A percentile compares a stretch with the other conserved stretches of the same genome.
Evolutionary conservation across 805 yeast species (phyloP).

Genomic region (Saccharomycopsis fermentans): DNA sequence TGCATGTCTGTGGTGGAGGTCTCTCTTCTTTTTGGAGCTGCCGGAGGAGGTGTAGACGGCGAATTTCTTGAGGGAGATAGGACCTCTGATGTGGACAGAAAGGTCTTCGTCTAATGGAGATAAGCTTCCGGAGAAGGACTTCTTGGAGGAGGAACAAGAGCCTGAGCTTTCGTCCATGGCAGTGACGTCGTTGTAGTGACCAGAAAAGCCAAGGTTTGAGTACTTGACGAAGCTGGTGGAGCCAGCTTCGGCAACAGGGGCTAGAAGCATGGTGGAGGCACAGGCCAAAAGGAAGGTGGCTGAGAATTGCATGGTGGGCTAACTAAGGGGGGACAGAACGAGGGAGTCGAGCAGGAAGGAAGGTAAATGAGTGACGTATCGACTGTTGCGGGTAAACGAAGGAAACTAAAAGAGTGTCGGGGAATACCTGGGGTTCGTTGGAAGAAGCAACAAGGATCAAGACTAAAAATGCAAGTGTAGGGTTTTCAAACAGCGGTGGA

Average conservation of each 20-base stretch:
- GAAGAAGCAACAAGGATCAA: too few species aligned
- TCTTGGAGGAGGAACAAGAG: slow-evolving; percentile 49
- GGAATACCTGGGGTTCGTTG: background rate
- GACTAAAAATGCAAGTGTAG: too few species aligned
- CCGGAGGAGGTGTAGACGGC: slow-evolving; percentile 70
- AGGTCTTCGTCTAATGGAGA: slow-evolving; percentile 81
- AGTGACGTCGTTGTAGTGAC: slow-evolving; percentile 73
- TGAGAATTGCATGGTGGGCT: slow-evolving; percentile 11
- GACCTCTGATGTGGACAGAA: slow-evolving; percentile 87
- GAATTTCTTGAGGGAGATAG: slow-evolving; percentile 67
- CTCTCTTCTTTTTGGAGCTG: slow-evolving; percentile 28
- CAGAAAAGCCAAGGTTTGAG: slow-evolving; percentile 71
- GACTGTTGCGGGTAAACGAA: too few species aligned
- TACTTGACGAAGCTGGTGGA: slow-evolving; percentile 64
- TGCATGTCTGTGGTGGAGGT: slow-evolving; percentile 37
- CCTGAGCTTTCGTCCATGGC: slow-evolving; percentile 65
- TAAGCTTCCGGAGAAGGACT: slow-evolving; percentile 58
- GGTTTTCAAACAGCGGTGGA: too few species aligned
- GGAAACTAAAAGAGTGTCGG: background rate
- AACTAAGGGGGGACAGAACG: too few species aligned
- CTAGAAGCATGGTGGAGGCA: slow-evolving; percentile 23
- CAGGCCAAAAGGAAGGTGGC: slow-evolving; percentile 4
- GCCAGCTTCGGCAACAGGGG: slow-evolving; percentile 30
- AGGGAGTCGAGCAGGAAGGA: background rate
- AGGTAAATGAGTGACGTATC: background rate